Evolutionary conservation across 805 yeast species (phyloP).

Genomic region (Lipomyces chichibuensis): DNA sequence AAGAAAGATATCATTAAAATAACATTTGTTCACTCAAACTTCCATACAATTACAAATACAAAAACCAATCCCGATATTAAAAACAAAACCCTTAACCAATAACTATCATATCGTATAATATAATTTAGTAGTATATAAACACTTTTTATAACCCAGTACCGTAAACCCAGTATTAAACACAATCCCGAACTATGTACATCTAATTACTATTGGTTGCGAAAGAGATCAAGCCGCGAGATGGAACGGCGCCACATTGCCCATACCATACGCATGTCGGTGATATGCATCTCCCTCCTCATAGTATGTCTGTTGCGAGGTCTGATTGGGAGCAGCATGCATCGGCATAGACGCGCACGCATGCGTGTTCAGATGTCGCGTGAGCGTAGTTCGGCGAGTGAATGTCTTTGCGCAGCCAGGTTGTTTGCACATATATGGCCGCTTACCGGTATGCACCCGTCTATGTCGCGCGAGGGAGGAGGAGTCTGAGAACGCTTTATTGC

Average conservation of each 20-base stretch:
- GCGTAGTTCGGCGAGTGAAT: slow-evolving; percentile 73
- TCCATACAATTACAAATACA: background rate
- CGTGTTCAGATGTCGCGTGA: slow-evolving; percentile 70
- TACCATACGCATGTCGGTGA: slow-evolving; percentile 19
- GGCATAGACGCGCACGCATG: slow-evolving; percentile 46
- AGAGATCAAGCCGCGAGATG: slow-evolving; percentile 7
- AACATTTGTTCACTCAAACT: background rate
- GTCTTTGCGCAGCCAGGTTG: slow-evolving; percentile 64
- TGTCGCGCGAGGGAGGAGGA: slow-evolving; percentile 71
- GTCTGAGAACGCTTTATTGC: slow-evolving; percentile 38
- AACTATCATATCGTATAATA: background rate
- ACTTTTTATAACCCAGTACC: background rate
- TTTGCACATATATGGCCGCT: slow-evolving; percentile 54
- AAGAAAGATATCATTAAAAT: background rate
- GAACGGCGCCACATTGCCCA: slow-evolving; percentile 11
- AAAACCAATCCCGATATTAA: too few relatives aligned
- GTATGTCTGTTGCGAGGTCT: slow-evolving; percentile 9
- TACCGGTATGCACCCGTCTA: slow-evolving; percentile 60
- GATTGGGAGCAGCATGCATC: slow-evolving; percentile 5
- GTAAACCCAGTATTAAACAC: background rate
- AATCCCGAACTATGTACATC: background rate
- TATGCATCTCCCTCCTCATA: slow-evolving; percentile 21
- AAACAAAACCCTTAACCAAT: background rate
- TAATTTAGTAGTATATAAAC: background rate
- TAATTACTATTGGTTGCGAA: background rate